Base-by-base conservation (phyloP, 306 rosid species). In the Gynostemma pentaphyllum region DNA sequence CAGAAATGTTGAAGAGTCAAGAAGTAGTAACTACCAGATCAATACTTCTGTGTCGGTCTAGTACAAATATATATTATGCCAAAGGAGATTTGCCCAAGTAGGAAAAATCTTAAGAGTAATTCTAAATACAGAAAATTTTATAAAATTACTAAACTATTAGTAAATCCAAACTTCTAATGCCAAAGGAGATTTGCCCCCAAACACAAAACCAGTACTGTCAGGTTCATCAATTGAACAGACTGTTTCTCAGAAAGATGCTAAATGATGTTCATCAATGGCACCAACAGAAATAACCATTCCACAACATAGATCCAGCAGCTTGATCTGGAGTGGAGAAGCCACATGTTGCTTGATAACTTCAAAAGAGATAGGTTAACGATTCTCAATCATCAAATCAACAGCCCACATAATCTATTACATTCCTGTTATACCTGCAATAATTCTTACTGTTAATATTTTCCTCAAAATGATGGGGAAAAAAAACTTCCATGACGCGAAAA, bases 161-260 rank as follows among this genome's bases (percentile, higher is more conserved):
- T 50, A 42, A 57, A 67, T 65, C 39, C 76, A 42, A 67, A 75
- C 72, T 64, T 47, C 75, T 68, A 46, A 69, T 81, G 87, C 97
- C 95, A 86, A 88, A 84, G 96, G 88, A 88, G 95, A 82, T 81
- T 76, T 88, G 87, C 88, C 95, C 88, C 95, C 90, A 70, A 46
- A 62, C 19, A 44, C 2, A 66, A 78, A 73, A 65, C 76, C 71
- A 39, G 70, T 67, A 68, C 50, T 42, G 65, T 66, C 68, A 42
- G 26, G 53, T 49, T 61, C 70, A 16, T 53, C 70, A 49, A 56
- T 70, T 66, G 59, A 66, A 74, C 61, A 26, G 74, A 57, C 62
- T 55, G 60, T 59, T 34, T 67, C 36, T 32, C 67, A 63, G 16
- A 73, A 29, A 60, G 76, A 69, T 46, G 37, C 57, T 36, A 54